These are phyloP conservation scores for Phytophthora megakarya DNA, from an alignment of 352 stramenopile genomes.

Conservation along the genomic window DNA sequence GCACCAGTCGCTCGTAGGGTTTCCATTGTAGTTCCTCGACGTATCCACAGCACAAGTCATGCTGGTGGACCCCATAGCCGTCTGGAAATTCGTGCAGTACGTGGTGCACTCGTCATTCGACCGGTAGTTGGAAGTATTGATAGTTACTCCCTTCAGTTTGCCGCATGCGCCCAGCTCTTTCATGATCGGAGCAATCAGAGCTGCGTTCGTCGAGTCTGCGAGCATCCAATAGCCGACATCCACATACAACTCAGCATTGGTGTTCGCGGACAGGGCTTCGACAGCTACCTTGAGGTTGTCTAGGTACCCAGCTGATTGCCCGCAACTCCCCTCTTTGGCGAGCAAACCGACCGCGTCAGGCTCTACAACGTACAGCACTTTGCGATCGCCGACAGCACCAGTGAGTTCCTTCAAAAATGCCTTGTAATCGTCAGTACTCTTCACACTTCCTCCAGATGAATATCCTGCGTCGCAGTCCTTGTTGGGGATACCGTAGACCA, in stretches of 20 bases:
- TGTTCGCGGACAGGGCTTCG: slow-evolving; percentile 47
- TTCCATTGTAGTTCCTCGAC: slow-evolving; percentile 56
- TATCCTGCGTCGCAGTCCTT: slow-evolving; percentile 60
- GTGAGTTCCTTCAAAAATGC: slow-evolving; percentile 48
- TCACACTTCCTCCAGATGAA: slow-evolving; percentile 39
- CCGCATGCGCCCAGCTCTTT: slow-evolving; percentile 40
- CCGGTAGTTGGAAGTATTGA: slow-evolving; percentile 79
- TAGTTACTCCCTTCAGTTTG: slow-evolving; percentile 54
- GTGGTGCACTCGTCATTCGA: slow-evolving; percentile 42
- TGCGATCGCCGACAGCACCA: slow-evolving; percentile 44
- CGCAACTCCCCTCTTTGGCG: slow-evolving; percentile 46
- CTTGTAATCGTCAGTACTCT: slow-evolving; percentile 44
- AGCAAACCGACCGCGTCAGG: slow-evolving; percentile 57
- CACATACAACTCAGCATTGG: slow-evolving; percentile 59
- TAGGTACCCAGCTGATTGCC: slow-evolving; percentile 42
- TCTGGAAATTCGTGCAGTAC: slow-evolving; percentile 60
- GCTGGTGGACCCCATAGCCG: slow-evolving; percentile 37
- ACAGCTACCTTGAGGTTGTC: slow-evolving; percentile 56
- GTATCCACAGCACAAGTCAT: slow-evolving; percentile 67
- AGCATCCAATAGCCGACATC: slow-evolving; percentile 69
- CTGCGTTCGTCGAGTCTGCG: slow-evolving; percentile 24
- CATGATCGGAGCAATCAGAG: slow-evolving; percentile 45
- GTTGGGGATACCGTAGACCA: slow-evolving; percentile 67
- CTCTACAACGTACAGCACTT: slow-evolving; percentile 66
- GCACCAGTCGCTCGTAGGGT: slow-evolving; percentile 60